Base-by-base conservation (phyloP, 345 rosid genomes). In the Limnanthes douglasii region DNA sequence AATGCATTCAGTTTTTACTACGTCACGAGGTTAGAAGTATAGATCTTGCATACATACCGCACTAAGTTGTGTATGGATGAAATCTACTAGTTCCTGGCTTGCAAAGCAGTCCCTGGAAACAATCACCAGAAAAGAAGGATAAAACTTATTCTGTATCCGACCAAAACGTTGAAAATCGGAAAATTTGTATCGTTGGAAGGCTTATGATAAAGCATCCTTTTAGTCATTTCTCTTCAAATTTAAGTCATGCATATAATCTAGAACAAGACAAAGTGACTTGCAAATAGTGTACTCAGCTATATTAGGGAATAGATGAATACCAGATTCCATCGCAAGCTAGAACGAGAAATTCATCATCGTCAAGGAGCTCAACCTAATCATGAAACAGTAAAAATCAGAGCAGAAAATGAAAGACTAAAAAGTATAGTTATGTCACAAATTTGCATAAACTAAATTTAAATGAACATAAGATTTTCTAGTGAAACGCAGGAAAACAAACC, bases 251-350 rank as follows among this genome's bases (percentile, higher is more conserved):
- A n/a, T n/a, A n/a, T n/a, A n/a, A n/a, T n/a, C n/a, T n/a, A n/a
- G n/a, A n/a, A n/a, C n/a, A n/a, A n/a, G n/a, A n/a, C n/a, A n/a
- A n/a, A n/a, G n/a, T n/a, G 32, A 25, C 33, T 21, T 47, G 33
- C 40, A 29, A 26, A 34, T n/a, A n/a, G n/a, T n/a, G n/a, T n/a
- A n/a, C n/a, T n/a, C 41, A 31, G 34, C 19, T 46, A 18, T 21
- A 12, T 46, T 9, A 30, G 41, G 34, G 21, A 40, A 32, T n/a
- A n/a, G n/a, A n/a, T n/a, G 21, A 45, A 23, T 66, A 79, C 85
- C 93, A 79, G 60, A 79, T 60, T 44, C 93, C 93, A 41, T 79
- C 93, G 45, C 93, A 75, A 11, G 93, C 93, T 37, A 79, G 57
- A 38, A 79, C 81, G 14, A 79, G n/a, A 54, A 79, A 75, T 17